phyloP scores from a whole-genome alignment of 371 early-diverging fungal genomes.

The Gilbertella persicaria region DNA sequence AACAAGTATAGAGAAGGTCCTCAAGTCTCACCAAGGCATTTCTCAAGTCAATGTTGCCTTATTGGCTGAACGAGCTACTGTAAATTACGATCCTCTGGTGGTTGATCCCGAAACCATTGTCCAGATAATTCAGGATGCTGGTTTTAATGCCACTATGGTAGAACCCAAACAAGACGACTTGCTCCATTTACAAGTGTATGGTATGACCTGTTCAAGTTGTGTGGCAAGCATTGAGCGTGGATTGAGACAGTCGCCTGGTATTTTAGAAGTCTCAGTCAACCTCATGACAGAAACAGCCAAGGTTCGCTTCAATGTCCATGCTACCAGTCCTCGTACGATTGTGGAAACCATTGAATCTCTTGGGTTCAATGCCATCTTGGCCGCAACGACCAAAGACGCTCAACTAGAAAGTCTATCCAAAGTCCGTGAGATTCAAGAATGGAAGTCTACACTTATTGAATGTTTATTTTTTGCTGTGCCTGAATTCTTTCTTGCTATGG shows the following conservation, averaged over 20 bases:
- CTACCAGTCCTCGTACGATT: constrained; percentile 77
- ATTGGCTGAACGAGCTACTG: constrained; percentile 76
- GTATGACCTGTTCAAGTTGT: constrained; percentile 90
- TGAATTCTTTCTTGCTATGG: constrained; percentile 83
- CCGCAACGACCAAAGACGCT: constrained; percentile 55
- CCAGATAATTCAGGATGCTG: constrained; percentile 73
- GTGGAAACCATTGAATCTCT: constrained; percentile 78
- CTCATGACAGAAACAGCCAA: constrained; percentile 73
- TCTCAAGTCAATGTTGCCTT: constrained; percentile 40
- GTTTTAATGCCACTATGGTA: constrained; percentile 72
- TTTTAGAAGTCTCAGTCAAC: constrained; percentile 70
- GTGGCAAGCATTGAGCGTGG: constrained; percentile 75
- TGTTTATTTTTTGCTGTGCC: constrained; percentile 79
- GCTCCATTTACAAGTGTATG: constrained; percentile 76
- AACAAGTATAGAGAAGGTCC: constrained; percentile 70
- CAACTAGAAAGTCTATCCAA: constrained; percentile 91
- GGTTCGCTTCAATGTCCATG: constrained; percentile 64
- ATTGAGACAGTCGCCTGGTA: constrained; percentile 60
- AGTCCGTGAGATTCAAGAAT: constrained; percentile 84
- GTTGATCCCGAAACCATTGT: constrained; percentile 48
- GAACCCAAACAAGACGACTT: constrained; percentile 34
- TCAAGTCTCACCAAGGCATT: constrained; percentile 54
- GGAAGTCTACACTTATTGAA: constrained; percentile 67
- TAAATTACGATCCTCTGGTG: not conserved
- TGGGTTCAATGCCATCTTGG: constrained; percentile 87